Conservation (phyloP, 371 early-diverging fungal genomes). For the Mucor racemosus region DNA sequence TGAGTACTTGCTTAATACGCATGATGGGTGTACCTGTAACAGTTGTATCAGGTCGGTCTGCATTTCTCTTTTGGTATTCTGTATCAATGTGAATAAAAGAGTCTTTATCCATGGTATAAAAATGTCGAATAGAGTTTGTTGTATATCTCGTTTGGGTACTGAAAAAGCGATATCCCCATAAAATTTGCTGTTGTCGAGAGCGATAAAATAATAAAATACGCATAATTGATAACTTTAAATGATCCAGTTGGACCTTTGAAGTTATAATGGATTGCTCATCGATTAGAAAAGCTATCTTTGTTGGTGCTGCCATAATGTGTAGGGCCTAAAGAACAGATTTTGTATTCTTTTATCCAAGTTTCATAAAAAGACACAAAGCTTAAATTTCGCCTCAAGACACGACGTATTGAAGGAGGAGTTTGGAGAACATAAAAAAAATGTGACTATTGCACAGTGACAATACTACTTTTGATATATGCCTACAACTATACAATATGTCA, state of each 20-base stretch:
- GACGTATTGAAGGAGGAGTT: too few species aligned
- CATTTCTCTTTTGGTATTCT: constrained; percentile 18
- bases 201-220: constrained; percentile 19
- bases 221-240: constrained; percentile 18
- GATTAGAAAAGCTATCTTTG: constrained; percentile 23
- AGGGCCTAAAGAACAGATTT: too few species aligned
- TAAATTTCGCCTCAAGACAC: too few species aligned
- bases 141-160: constrained; percentile 19
- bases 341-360: too few species aligned
- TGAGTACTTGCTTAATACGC: constrained; percentile 23
- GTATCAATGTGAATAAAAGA: constrained; percentile 12
- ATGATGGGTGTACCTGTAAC: constrained; percentile 16
- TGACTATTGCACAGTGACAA: too few species aligned
- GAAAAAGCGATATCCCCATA: constrained; percentile 29
- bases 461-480: too few species aligned
- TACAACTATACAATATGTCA: too few species aligned
- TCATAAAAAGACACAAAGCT: too few species aligned
- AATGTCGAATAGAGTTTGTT: constrained; percentile 10
- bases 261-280: constrained; percentile 22
- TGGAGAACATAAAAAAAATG: too few species aligned
- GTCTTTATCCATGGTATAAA: constrained; percentile 13
- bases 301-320: constrained; percentile 6
- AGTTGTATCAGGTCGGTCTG: neutral
- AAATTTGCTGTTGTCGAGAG: neutral
- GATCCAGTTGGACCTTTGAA: constrained; percentile 8